phyloP scores from a whole-genome alignment of 176 grass and related monocot genomes.

The Ensete ventricosum region DNA sequence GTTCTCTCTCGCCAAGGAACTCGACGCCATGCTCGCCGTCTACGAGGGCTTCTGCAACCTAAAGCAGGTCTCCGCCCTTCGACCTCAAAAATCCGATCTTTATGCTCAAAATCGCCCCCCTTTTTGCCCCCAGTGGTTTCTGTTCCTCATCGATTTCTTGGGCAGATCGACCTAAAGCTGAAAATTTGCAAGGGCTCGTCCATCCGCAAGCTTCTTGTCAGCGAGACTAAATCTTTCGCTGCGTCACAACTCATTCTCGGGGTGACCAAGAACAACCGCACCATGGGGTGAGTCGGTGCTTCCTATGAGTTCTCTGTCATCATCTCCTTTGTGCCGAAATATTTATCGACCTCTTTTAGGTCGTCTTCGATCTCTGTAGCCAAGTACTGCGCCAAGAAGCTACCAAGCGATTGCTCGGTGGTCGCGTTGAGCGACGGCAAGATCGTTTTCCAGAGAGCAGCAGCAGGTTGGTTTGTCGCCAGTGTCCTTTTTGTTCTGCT shows the following conservation, averaged over 20 bases:
- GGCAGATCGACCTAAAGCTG: slow-evolving; percentile 80
- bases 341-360: slow-evolving; percentile 27
- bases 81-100: neutral
- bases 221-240: slow-evolving; percentile 52
- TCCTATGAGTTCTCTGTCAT: slow-evolving; percentile 22
- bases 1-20: slow-evolving; percentile 23
- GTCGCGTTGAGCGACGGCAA: slow-evolving; percentile 75
- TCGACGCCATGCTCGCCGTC: slow-evolving; percentile 78
- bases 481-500: neutral
- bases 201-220: slow-evolving; percentile 54
- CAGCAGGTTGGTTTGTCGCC: slow-evolving; percentile 28
- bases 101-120: neutral
- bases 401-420: slow-evolving; percentile 49
- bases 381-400: slow-evolving; percentile 86
- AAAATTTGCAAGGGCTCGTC: slow-evolving; percentile 92
- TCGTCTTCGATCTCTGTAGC: slow-evolving; percentile 45
- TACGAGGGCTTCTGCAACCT: slow-evolving; percentile 89
- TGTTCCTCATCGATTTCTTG: slow-evolving; percentile 3
- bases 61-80: slow-evolving; percentile 51
- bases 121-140: neutral
- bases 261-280: slow-evolving; percentile 41
- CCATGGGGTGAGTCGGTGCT: slow-evolving; percentile 36
- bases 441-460: slow-evolving; percentile 62
- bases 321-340: neutral
- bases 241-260: slow-evolving; percentile 73